Evolutionary conservation across 2,329 filamentous ascomycete genomes (phyloP), one percentile per base, ranked within the genome.

Genomic region (Pestalotiopsis sp.): DNA sequence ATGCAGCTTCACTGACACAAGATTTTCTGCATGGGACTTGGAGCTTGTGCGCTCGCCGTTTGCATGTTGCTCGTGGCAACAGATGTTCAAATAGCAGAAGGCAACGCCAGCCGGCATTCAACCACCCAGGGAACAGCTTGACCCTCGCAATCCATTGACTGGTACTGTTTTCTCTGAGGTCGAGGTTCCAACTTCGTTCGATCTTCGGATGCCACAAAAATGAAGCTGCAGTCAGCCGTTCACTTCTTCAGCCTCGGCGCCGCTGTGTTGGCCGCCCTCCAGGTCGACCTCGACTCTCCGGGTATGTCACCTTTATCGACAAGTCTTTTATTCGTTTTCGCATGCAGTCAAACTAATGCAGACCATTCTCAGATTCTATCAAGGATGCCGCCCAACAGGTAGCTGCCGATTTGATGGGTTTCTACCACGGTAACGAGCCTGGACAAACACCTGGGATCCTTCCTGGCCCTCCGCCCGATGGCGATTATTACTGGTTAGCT

Each of bases 401-500:
- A 11, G 77, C 77, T 0, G 67, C 68, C n/a, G 75, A 76, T 67
- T 68, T 78, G n/a, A 67, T 80, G 22, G 61, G 67, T 0, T 73
- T 75, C 64, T 80, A 79, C 68, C 63, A 75, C 9, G 77, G 78
- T 38, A 74, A 75, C 35, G 66, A 79, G 24, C 61, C 68, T 1
- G 78, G 76, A 52, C n/a, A 73, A 30, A 73, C 69, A 1, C 75
- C 73, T 10, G 78, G 78, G 1, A 71, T 79, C 26, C 71, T 79
- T 5, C 74, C 76, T 7, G 75, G 76, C 0, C 75, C 76, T 30
- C 76, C 76, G 7, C 72, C 75, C 4, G 65, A 67, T 58, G 78
- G 75, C n/a, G 70, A 73, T n/a, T 80, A 80, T 73, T 79, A 78
- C 71, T 80, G 77, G 77, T 79, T 65, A n/a, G 52, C 24, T 57